phyloP scores from a whole-genome alignment of 108 stramenopile genomes.

The Skeletonema potamos region DNA sequence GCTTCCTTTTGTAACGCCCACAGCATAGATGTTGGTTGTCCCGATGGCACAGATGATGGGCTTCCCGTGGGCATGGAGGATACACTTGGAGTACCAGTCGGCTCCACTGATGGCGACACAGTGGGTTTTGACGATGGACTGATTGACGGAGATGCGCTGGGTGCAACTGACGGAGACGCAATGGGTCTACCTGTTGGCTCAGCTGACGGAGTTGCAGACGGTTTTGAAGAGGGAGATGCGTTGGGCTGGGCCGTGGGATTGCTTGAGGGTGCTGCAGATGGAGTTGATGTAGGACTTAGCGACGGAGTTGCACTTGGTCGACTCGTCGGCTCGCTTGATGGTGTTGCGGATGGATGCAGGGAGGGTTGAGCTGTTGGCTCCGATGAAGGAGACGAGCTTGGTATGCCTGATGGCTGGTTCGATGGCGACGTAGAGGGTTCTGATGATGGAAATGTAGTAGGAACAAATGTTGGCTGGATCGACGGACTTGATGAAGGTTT shows the following conservation, averaged over 20 bases:
- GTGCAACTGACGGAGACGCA: no score
- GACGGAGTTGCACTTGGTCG: background rate
- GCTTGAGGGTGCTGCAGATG: background rate
- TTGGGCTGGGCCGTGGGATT: background rate
- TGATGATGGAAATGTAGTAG: background rate
- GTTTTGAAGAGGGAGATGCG: background rate
- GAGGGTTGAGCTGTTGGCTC: background rate
- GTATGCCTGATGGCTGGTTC: background rate
- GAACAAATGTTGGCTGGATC: background rate
- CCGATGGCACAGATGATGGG: background rate
- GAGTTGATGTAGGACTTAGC: background rate
- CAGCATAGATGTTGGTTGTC: background rate
- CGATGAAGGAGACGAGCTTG: background rate
- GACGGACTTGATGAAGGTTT: background rate
- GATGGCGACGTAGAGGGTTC: background rate
- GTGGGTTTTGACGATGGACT: background rate
- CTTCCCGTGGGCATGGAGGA: background rate
- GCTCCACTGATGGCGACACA: background rate
- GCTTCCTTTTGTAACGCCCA: background rate
- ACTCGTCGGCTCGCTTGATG: background rate
- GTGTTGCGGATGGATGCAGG: background rate
- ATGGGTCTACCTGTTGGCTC: no score
- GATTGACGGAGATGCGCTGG: no score
- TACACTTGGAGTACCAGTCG: conserved; percentile 3
- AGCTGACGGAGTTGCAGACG: no score